phyloP scores from a whole-genome alignment of 2,329 filamentous ascomycete genomes.

The Xylariaceae sp. region DNA sequence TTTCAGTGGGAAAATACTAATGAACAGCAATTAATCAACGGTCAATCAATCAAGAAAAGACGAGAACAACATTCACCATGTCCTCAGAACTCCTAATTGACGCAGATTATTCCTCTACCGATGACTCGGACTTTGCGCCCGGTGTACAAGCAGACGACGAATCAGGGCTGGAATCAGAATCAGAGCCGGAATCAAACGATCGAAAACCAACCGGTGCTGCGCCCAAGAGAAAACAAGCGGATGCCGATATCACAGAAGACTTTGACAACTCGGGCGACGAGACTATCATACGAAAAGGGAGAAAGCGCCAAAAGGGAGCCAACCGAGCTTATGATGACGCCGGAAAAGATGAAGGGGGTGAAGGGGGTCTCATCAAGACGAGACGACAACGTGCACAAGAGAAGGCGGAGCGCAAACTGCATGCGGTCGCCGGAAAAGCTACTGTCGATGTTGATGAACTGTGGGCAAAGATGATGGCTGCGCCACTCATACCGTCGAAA shows the following conservation, averaged over 20 bases:
- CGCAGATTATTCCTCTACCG: slow-evolving; percentile 62
- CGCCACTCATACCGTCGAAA: slow-evolving; percentile 34
- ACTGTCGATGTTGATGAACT: slow-evolving; percentile 69
- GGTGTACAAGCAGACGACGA: slow-evolving; percentile 46
- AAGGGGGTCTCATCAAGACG: slow-evolving; percentile 66
- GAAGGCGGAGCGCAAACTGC: slow-evolving; percentile 55
- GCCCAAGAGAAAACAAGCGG: slow-evolving; percentile 34
- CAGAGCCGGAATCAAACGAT: slow-evolving; percentile 45
- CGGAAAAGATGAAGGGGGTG: slow-evolving; percentile 50
- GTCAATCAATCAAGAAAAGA: not conserved
- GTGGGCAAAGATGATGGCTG: slow-evolving; percentile 62
- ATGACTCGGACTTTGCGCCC: slow-evolving; percentile 71
- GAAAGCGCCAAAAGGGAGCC: slow-evolving; percentile 47
- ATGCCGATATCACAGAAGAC: slow-evolving; percentile 39
- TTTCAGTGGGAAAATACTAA: no score
- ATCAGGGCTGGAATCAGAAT: slow-evolving; percentile 51
- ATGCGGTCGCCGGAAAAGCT: slow-evolving; percentile 52
- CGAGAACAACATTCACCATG: slow-evolving; percentile 35
- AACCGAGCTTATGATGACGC: slow-evolving; percentile 40
- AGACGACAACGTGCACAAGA: slow-evolving; percentile 64
- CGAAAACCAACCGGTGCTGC: slow-evolving; percentile 16
- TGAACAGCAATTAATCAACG: not conserved
- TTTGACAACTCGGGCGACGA: slow-evolving; percentile 71
- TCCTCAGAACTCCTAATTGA: slow-evolving; percentile 39
- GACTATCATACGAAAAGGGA: slow-evolving; percentile 59